Percentiles rank a stretch among this genome's conserved stretches.
Conservation (phyloP, 2,329 filamentous ascomycete species). For the Fusarium algeriense region DNA sequence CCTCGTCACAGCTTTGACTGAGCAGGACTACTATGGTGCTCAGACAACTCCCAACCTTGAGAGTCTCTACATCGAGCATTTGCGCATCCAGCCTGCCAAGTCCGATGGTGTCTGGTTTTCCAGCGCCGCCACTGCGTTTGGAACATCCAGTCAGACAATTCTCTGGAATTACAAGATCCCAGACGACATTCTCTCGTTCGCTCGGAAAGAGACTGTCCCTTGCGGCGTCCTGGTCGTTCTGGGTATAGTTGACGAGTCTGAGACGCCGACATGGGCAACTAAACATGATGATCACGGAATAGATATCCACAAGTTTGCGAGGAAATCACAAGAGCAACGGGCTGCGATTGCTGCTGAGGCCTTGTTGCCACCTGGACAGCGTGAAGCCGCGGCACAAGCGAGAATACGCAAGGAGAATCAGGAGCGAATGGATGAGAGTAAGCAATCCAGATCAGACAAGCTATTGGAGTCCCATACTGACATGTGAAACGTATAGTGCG, state of each 20-base stretch:
- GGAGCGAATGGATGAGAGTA: slow-evolving; percentile 61
- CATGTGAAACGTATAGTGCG: slow-evolving; percentile 51
- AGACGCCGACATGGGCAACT: slow-evolving; percentile 68
- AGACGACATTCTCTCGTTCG: slow-evolving; percentile 62
- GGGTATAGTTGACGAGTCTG: slow-evolving; percentile 60
- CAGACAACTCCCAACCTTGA: slow-evolving; percentile 47
- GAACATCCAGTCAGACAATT: slow-evolving; percentile 65
- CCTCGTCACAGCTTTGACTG: slow-evolving; percentile 59
- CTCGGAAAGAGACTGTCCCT: slow-evolving; percentile 65
- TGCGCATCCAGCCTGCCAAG: slow-evolving; percentile 52
- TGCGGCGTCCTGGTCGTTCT: slow-evolving; percentile 71
- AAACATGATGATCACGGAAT: slow-evolving; percentile 54
- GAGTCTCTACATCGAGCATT: slow-evolving; percentile 61
- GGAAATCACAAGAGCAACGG: slow-evolving; percentile 56
- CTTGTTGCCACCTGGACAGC: slow-evolving; percentile 57
- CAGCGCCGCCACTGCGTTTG: slow-evolving; percentile 66
- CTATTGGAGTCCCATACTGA: background rate
- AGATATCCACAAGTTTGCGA: slow-evolving; percentile 50
- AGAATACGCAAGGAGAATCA: slow-evolving; percentile 58
- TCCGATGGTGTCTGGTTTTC: slow-evolving; percentile 68
- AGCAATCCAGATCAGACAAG: slow-evolving; percentile 33
- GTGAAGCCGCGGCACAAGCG: slow-evolving; percentile 56
- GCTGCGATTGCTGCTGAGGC: slow-evolving; percentile 59
- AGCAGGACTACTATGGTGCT: slow-evolving; percentile 49
- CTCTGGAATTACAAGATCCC: slow-evolving; percentile 73